Percentiles rank a stretch among this genome's conserved stretches.
phyloP scores from a whole-genome alignment of 75 land plant genomes.

The Ceratopteris richardii region DNA sequence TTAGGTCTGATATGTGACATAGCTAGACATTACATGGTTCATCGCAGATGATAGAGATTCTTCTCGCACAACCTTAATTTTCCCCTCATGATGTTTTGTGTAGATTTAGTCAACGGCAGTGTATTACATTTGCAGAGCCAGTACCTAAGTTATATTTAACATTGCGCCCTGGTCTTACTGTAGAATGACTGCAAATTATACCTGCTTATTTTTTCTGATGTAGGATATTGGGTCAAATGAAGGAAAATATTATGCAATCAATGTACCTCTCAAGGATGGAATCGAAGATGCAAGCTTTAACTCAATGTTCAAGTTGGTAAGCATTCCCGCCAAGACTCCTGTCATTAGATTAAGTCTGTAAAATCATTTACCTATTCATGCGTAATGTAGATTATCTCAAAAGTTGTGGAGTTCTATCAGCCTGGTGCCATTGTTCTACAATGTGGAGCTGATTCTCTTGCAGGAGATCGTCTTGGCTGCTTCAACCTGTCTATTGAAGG shows the following conservation, averaged over 20 bases:
- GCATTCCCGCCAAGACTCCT: constrained; percentile 12
- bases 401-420: constrained; percentile 80
- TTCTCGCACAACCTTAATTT: too few relatives aligned
- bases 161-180: too few relatives aligned
- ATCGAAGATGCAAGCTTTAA: constrained; percentile 91
- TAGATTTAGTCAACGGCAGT: too few relatives aligned
- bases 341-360: too few relatives aligned
- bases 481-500: constrained; percentile 99
- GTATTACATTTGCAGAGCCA: too few relatives aligned
- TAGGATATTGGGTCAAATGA: constrained; percentile 96
- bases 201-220: constrained; percentile 11
- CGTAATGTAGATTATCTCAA: constrained; percentile 61
- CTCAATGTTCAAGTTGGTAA: constrained; percentile 73
- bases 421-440: constrained; percentile 97
- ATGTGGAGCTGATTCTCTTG: constrained; percentile 99
- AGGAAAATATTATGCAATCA: constrained; percentile 95
- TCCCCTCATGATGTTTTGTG: too few relatives aligned
- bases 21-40: too few relatives aligned
- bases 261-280: constrained; percentile 97
- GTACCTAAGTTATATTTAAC: too few relatives aligned
- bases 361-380: too few relatives aligned
- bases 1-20: too few relatives aligned
- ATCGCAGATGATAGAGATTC: too few relatives aligned
- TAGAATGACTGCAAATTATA: too few relatives aligned
- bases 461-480: constrained; percentile 98